Conservation (phyloP, 192 early-diverging fungal genomes). For the Backusella sp. region DNA sequence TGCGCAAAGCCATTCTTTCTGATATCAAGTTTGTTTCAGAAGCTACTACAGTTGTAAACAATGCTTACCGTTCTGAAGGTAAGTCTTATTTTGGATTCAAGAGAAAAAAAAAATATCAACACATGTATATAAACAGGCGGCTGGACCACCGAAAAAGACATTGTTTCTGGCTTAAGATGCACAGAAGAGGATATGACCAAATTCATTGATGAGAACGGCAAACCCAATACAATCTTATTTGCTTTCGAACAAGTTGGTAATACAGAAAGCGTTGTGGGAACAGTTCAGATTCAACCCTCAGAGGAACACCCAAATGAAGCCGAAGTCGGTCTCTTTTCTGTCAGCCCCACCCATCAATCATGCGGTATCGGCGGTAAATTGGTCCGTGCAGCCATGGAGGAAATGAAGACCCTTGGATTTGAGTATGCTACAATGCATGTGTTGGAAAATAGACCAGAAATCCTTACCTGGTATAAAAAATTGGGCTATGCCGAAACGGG, state of each 20-base stretch:
- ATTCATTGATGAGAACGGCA: constrained; percentile 30
- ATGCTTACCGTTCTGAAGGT: constrained; percentile 47
- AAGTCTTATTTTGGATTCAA: not conserved
- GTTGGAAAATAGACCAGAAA: constrained; percentile 39
- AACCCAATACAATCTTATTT: constrained; percentile 37
- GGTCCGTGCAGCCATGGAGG: constrained; percentile 36
- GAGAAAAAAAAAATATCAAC: not conserved
- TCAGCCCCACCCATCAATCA: constrained; percentile 44
- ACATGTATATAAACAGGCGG: constrained; percentile 25
- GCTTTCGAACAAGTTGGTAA: constrained; percentile 35
- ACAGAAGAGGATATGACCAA: constrained; percentile 32
- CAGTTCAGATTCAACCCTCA: constrained; percentile 42
- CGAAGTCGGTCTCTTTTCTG: constrained; percentile 48
- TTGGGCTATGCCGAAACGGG: constrained; percentile 47
- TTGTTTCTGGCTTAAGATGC: constrained; percentile 45
- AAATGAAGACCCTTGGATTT: constrained; percentile 31
- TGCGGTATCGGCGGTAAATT: constrained; percentile 50
- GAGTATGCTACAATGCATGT: constrained; percentile 41
- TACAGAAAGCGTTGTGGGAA: constrained; percentile 39
- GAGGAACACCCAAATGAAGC: constrained; percentile 37
- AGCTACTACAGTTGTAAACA: constrained; percentile 36
- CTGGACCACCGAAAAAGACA: constrained; percentile 49
- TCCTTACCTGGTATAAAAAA: constrained; percentile 46
- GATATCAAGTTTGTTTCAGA: not conserved
- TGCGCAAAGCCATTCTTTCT: not conserved